Conservation (phyloP, 2,329 filamentous ascomycete species). For the Colletotrichum nymphaeae region DNA sequence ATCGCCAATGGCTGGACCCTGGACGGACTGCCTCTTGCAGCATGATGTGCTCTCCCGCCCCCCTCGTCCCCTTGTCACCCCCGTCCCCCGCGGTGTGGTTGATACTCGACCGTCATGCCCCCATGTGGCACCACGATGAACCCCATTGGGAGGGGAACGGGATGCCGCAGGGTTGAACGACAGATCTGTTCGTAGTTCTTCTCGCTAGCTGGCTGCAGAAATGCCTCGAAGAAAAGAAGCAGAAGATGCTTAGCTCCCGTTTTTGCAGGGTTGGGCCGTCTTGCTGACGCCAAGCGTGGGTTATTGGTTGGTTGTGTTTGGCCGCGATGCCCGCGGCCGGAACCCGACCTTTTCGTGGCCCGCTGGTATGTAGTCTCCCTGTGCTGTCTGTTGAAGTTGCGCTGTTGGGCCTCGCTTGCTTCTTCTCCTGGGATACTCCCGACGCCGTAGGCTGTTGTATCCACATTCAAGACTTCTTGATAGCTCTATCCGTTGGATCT, state of each 20-base stretch:
- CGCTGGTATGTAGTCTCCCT: not conserved
- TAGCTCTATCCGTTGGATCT: not conserved
- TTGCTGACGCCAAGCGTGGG: constrained; percentile 17
- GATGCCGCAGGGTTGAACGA: not conserved
- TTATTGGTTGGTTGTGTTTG: constrained; percentile 16
- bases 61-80: no score
- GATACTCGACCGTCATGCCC: not conserved
- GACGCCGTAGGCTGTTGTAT: not conserved
- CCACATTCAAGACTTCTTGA: not conserved
- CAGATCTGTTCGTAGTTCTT: not conserved
- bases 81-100: not conserved
- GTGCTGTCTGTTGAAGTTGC: not conserved
- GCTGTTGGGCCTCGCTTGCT: not conserved
- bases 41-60: constrained; percentile 6
- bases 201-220: not conserved
- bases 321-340: not conserved
- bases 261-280: constrained; percentile 25
- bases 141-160: constrained; percentile 6
- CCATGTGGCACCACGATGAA: not conserved
- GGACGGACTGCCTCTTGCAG: constrained; percentile 3
- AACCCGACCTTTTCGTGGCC: not conserved
- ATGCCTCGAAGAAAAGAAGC: constrained; percentile 21
- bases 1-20: constrained; percentile 20
- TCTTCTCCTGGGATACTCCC: not conserved
- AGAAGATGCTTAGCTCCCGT: constrained; percentile 11